A percentile compares a stretch with the other conserved stretches of the same genome.
These are phyloP conservation scores for Spinacia oleracea DNA, from an alignment of 179 eudicot species.

Conservation along the genomic window DNA sequence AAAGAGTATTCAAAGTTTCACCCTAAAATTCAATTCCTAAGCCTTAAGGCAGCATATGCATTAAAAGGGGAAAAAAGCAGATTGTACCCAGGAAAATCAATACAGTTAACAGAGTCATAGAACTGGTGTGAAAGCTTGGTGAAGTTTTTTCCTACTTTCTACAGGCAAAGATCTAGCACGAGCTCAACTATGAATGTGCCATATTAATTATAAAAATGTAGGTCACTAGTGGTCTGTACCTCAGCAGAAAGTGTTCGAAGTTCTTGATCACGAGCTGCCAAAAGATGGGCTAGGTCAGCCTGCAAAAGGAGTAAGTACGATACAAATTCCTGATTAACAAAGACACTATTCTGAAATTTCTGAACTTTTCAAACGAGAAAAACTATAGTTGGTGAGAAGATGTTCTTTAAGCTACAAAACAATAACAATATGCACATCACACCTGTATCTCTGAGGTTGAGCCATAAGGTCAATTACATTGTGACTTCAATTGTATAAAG, in stretches of 20 bases:
- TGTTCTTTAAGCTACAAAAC: not conserved
- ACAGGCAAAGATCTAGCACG: not conserved
- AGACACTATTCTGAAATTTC: not conserved
- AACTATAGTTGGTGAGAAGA: not conserved
- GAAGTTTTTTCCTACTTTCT: not conserved
- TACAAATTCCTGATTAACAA: not conserved
- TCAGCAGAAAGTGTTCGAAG: slow-evolving; percentile 96
- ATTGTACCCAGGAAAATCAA: not conserved
- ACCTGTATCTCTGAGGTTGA: not conserved
- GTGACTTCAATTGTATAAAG: not conserved
- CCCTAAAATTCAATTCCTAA: slow-evolving; percentile 3
- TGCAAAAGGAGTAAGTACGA: slow-evolving; percentile 36
- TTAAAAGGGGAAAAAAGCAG: not conserved
- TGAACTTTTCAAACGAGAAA: no score
- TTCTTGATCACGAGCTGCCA: slow-evolving; percentile 99
- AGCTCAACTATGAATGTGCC: not conserved
- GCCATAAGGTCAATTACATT: not conserved
- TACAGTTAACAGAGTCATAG: not conserved
- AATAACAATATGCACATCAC: not conserved
- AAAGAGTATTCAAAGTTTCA: not conserved
- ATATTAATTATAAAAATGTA: not conserved
- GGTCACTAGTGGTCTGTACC: slow-evolving; percentile 42
- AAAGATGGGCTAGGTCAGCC: slow-evolving; percentile 97
- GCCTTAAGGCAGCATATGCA: not conserved
- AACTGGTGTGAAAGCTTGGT: not conserved